Conservation (phyloP, 345 rosid genomes). For the Durio zibethinus region DNA sequence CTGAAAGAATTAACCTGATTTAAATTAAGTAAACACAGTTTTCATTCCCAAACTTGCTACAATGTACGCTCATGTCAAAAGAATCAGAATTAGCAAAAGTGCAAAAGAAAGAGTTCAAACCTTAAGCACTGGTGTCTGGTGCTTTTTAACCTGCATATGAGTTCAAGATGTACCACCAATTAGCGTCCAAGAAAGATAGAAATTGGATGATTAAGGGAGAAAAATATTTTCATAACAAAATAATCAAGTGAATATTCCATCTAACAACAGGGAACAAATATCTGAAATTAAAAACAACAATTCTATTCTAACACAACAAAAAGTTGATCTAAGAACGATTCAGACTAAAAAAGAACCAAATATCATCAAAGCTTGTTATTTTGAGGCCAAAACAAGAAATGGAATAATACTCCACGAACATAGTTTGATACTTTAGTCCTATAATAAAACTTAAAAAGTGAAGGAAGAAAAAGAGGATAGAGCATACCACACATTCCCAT, state of each 20-base stretch:
- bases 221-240: not conserved
- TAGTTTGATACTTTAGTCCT: not conserved
- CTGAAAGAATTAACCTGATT: not conserved
- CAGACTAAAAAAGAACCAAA: not conserved
- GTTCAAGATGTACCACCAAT: constrained; percentile 6
- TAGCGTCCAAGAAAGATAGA: not conserved
- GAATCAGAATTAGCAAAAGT: not conserved
- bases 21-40: not conserved
- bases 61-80: not conserved
- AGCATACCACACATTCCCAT: constrained; percentile 76
- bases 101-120: constrained; percentile 27
- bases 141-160: constrained; percentile 68
- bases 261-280: not conserved
- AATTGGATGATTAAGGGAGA: not conserved
- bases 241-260: not conserved
- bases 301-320: not conserved
- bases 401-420: not conserved
- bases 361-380: not conserved
- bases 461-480: not conserved
- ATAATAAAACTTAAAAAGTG: not conserved
- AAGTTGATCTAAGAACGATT: not conserved
- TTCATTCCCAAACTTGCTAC: not conserved
- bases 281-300: not conserved
- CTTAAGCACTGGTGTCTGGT: constrained; percentile 57
- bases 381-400: not conserved